Base-by-base conservation (phyloP, 2,329 filamentous ascomycete species). In the Aspergillus caelatus region DNA sequence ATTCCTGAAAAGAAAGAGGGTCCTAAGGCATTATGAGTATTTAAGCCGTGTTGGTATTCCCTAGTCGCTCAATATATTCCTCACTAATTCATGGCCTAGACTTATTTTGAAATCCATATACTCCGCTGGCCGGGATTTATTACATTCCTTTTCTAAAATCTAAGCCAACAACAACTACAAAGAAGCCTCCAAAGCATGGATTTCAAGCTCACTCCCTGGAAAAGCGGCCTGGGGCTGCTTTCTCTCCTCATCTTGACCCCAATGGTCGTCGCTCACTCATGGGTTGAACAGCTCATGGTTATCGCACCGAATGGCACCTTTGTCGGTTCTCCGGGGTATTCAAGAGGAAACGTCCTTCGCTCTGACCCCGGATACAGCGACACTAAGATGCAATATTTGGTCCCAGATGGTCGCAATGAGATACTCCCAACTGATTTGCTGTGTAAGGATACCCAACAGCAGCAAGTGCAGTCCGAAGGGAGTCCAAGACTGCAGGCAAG, bases 291-390 rank as follows among this genome's bases (percentile, higher is more conserved):
- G 71, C 82, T 94, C 57, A 86, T 83, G 65, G 87, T 88, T 62
- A 88, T 97, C 75, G 86, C 88, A 59, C 76, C 86, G 32, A 91
- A 93, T 71, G 94, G 93, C 60, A 87, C 87, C 39, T 92, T 93
- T 74, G 81, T 89, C 23, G 91, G 91, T 32, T 76, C 84, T 9
- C 81, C 86, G 28, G 94, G 94, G 36, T 97, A 89, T 74, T 81
- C 90, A n/a, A 89, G 93, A 67, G 89, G 88, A 54, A 92, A 88
- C 72, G 77, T 88, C 19, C 77, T 84, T 36, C 88, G 92, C 65
- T 82, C 78, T 7, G 76, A 81, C 45, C 78, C 84, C 9, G 83
- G 79, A 11, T 91, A 87, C 77, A 81, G 74, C 62, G 90, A 92
- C 70, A 74, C 77, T 36, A 75, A 79, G n/a, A 86, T 89, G 71